Percentiles rank a stretch among this genome's conserved stretches.
Evolutionary conservation across 148 eudicot species (phyloP).

Genomic region (Fagopyrum tataricum): DNA sequence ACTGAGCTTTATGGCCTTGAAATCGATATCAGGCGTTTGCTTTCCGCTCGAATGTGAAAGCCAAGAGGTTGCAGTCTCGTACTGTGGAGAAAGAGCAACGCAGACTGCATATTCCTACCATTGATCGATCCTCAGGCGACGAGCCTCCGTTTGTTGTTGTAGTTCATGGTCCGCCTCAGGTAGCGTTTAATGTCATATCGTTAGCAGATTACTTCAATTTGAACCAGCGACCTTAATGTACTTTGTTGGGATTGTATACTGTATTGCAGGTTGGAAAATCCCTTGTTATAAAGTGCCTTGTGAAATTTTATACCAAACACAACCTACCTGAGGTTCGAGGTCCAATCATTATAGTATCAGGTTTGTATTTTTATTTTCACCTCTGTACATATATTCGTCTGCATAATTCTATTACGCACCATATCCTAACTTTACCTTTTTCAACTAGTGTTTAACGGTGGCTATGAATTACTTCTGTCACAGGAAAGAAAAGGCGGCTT

Average conservation of each 20-base stretch:
- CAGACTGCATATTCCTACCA: slow-evolving; percentile 65
- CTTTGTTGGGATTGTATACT: neutral
- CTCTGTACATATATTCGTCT: neutral
- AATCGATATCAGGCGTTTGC: slow-evolving; percentile 56
- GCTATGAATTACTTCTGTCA: slow-evolving; percentile 5
- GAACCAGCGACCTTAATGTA: neutral
- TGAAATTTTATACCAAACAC: slow-evolving; percentile 86
- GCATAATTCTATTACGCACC: neutral
- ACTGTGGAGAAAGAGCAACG: slow-evolving; percentile 86
- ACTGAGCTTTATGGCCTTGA: neutral
- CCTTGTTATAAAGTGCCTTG: slow-evolving; percentile 70
- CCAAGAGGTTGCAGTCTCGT: slow-evolving; percentile 62
- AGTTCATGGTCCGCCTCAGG: slow-evolving; percentile 94
- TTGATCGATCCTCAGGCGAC: slow-evolving; percentile 70
- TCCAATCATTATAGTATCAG: slow-evolving; percentile 84
- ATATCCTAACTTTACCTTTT: neutral
- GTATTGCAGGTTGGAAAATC: slow-evolving; percentile 76
- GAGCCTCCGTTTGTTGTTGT: slow-evolving; percentile 79
- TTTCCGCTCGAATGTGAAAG: slow-evolving; percentile 62
- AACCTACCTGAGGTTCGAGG: slow-evolving; percentile 86
- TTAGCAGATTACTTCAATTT: neutral
- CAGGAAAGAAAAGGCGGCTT: slow-evolving; percentile 86
- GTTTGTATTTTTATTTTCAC: slow-evolving; percentile 25
- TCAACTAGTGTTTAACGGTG: neutral
- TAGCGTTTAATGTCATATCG: slow-evolving; percentile 9